Evolutionary conservation across 148 eudicot genomes (phyloP), one percentile per base, ranked within the genome.

Genomic region (Fallopia convolvulus): DNA sequence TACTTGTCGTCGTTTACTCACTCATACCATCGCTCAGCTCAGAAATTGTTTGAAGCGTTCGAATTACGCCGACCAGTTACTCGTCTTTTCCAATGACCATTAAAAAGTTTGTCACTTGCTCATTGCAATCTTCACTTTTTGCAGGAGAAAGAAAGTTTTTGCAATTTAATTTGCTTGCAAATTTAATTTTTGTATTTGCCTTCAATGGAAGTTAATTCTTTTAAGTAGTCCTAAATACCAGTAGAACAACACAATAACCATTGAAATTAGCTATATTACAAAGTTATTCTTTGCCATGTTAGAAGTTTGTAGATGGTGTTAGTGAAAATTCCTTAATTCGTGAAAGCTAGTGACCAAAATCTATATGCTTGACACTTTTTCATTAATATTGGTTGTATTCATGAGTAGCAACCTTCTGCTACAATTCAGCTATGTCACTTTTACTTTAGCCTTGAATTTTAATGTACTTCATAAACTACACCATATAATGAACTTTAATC

Each of bases 11-110:
- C 36, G 93, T 95, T 20, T 89, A 85, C 14, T 80, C 90, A 70
- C 93, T 94, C 13, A 94, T 88, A 89, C 93, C 76, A 86, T 94
- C 20, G 98, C 98, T 72, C 97, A 94, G 82, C 77, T 92, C 75
- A 82, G 78, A 5, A 86, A 87, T 0, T 81, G 89, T 1, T 85
- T 87, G 89, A 83, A 74, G 33, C n/a, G 20, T 11, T n/a, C 32
- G 1, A 39, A 81, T 58, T 8, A 41, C 66, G n/a, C 77, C 14
- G 75, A 74, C 47, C 52, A 47, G 15, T 30, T 75, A 32, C 52
- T 65, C 40, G 18, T 68, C 6, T 42, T 36, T 49, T 47, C 61
- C 30, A 75, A 58, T 8, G 80, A 87, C 47, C 41, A 76, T 58
- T 18, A 73, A 49, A 81, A 84, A 94, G 97, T 90, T 74, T 39